Evolutionary conservation across 768 basidiomycete species (phyloP).

Genomic region (Termitomyces sp.): DNA sequence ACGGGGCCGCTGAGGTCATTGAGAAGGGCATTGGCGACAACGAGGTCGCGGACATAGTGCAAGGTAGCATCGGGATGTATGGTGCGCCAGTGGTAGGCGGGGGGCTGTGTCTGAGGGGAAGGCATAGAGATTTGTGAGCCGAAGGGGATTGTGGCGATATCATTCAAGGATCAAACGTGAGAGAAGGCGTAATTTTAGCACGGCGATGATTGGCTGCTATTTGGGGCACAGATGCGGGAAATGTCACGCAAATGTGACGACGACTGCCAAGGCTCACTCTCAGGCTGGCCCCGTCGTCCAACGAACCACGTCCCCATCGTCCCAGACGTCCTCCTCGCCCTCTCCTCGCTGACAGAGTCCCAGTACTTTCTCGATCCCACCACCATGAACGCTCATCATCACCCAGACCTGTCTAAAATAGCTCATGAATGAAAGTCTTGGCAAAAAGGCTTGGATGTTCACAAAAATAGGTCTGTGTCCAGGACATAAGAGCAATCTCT

Average conservation of each 20-base stretch:
- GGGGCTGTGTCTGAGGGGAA: neutral
- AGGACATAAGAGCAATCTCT: constrained; percentile 41
- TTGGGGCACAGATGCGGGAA: constrained; percentile 20
- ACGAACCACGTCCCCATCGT: neutral
- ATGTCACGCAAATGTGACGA: constrained; percentile 22
- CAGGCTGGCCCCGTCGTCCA: neutral
- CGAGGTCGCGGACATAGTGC: constrained; percentile 29
- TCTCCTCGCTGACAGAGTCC: neutral
- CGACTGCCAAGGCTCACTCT: constrained; percentile 10
- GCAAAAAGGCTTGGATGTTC: constrained; percentile 39
- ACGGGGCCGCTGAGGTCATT: constrained; percentile 27
- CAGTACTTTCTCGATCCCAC: neutral
- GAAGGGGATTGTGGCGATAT: constrained; percentile 11
- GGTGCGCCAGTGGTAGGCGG: constrained; percentile 30
- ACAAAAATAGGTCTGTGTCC: constrained; percentile 39
- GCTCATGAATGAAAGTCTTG: constrained; percentile 32
- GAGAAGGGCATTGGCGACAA: constrained; percentile 26
- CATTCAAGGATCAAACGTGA: constrained; percentile 1
- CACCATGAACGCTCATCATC: neutral
- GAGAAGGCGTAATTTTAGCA: constrained; percentile 18
- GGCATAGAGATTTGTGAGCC: neutral
- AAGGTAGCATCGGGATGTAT: constrained; percentile 23
- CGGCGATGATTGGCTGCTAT: constrained; percentile 26
- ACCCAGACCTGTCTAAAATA: constrained; percentile 28
- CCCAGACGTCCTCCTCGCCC: neutral